A percentile compares a stretch with the other conserved stretches of the same genome.
Evolutionary conservation across 169 alveolate genomes (phyloP).

Genomic region (Theileria sp.): DNA sequence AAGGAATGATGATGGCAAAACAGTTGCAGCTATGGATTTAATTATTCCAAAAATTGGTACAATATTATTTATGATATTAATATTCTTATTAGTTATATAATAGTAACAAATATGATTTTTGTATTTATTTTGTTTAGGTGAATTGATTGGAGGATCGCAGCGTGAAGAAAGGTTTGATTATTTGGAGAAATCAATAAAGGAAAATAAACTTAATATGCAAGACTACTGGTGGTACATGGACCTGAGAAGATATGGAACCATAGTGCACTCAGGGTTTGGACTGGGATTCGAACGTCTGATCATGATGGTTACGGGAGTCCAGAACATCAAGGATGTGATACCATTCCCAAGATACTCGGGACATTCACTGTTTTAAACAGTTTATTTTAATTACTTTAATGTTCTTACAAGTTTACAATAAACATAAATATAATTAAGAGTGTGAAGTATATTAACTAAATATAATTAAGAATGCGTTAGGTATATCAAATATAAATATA

Average conservation of each 20-base stretch:
- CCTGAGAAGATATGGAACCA: constrained; percentile 93
- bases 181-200: constrained; percentile 85
- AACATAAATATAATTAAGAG: too few species aligned
- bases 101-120: not conserved
- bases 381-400: too few species aligned
- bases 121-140: constrained; percentile 80
- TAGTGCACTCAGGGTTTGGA: constrained; percentile 99
- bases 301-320: constrained; percentile 97
- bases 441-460: too few species aligned
- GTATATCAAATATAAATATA: too few species aligned
- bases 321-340: constrained; percentile 97
- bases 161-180: constrained; percentile 96
- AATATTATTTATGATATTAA: not conserved
- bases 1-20: constrained; percentile 89
- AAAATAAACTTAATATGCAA: constrained; percentile 79
- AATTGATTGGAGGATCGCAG: constrained; percentile 97
- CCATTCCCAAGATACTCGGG: constrained; percentile 98
- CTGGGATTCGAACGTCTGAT: constrained; percentile 96
- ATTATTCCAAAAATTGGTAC: constrained; percentile 89
- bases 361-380: constrained; percentile 89
- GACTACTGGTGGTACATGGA: constrained; percentile 91
- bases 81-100: not conserved
- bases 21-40: constrained; percentile 97
- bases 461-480: too few species aligned
- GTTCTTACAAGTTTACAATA: not conserved